These are phyloP conservation scores for Sclerotinia spermophila DNA, from an alignment of 2,329 filamentous ascomycete genomes.

Conservation along the genomic window DNA sequence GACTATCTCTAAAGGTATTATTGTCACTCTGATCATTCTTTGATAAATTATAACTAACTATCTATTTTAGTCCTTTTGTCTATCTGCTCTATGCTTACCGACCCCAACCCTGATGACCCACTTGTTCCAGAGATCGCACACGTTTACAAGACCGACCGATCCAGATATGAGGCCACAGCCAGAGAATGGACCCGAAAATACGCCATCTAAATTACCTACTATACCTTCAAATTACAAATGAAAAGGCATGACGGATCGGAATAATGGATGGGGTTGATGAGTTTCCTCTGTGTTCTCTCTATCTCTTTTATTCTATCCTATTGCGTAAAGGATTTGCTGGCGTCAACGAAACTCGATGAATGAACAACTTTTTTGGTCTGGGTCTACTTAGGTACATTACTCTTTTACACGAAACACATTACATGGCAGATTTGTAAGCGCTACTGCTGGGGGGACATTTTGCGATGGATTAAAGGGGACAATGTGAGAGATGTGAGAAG, in stretches of 20 bases:
- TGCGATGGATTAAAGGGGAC: slow-evolving; percentile 7
- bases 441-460: slow-evolving; percentile 8
- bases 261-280: slow-evolving; percentile 18
- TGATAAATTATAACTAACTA: slow-evolving; percentile 10
- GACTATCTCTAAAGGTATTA: slow-evolving; percentile 93
- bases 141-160: slow-evolving; percentile 98
- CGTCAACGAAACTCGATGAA: slow-evolving; percentile 28
- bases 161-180: slow-evolving; percentile 92
- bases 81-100: slow-evolving; percentile 99
- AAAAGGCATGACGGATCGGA: slow-evolving; percentile 14
- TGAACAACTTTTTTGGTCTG: slow-evolving; percentile 21
- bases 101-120: slow-evolving; percentile 98
- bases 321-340: slow-evolving; percentile 32
- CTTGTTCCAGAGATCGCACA: slow-evolving; percentile 98
- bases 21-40: slow-evolving; percentile 7
- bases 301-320: slow-evolving; percentile 19
- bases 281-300: slow-evolving; percentile 27
- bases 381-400: slow-evolving; percentile 18
- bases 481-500: background rate
- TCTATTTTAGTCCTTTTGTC: slow-evolving; percentile 74
- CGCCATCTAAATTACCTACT: slow-evolving; percentile 63
- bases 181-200: slow-evolving; percentile 99
- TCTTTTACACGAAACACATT: slow-evolving; percentile 22
- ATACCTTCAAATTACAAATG: slow-evolving; percentile 15
- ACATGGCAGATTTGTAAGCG: background rate